A percentile compares a stretch with the other conserved stretches of the same genome.
Conservation (phyloP, 805 yeast genomes). For the Spathaspora girioi region DNA sequence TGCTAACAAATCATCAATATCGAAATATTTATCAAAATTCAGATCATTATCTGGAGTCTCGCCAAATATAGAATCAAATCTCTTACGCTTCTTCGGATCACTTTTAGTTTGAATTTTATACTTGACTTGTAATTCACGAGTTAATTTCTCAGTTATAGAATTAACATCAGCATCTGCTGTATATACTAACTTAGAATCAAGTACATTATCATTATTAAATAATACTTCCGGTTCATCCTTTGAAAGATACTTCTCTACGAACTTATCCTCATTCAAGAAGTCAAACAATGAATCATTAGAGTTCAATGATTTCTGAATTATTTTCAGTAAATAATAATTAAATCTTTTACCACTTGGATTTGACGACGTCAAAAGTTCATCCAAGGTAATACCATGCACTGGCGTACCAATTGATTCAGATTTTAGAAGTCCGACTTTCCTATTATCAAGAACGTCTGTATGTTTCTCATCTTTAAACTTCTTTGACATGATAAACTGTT, state of each 20-base stretch:
- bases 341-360: conserved; percentile 31
- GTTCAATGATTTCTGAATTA: conserved; percentile 18
- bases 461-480: conserved; percentile 18
- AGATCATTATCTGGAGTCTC: conserved; percentile 2
- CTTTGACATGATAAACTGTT: conserved; percentile 22
- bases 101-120: conserved; percentile 19
- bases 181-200: conserved; percentile 8
- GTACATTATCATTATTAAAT: conserved; percentile 27
- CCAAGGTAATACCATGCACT: conserved; percentile 3
- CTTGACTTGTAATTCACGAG: conserved; percentile 17
- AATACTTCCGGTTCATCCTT: conserved; percentile 21
- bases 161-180: conserved; percentile 8
- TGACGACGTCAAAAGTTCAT: conserved; percentile 18
- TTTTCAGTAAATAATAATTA: conserved; percentile 19
- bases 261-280: conserved; percentile 20
- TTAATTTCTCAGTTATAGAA: conserved; percentile 11
- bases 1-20: conserved; percentile 8
- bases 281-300: conserved; percentile 13
- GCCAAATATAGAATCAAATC: neutral
- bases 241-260: conserved; percentile 19
- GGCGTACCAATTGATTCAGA: conserved; percentile 8
- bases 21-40: conserved; percentile 8
- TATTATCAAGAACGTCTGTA: conserved; percentile 10
- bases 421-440: conserved; percentile 10
- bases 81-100: conserved; percentile 10